Evolutionary conservation across 208 protist genomes (phyloP), one percentile per base, ranked within the genome.

Genomic region (Crithidia fasciculata): DNA sequence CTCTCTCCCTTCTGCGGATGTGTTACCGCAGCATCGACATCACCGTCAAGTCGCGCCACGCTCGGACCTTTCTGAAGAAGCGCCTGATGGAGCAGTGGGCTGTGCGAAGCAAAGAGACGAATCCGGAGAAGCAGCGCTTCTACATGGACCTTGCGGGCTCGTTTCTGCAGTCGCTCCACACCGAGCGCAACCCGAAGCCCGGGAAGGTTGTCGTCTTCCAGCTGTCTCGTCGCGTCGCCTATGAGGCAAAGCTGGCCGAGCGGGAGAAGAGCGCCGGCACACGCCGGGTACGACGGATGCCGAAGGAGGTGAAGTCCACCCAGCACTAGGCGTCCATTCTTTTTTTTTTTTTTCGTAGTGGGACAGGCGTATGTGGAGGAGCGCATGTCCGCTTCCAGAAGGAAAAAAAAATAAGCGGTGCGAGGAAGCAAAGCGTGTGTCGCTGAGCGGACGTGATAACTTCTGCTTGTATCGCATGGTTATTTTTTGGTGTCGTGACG

Each of bases 21-120:
- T 95, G 90, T 81, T 95, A 95, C 80, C 88, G 90, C n/a, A 93
- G 87, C 62, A 95, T 97, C 59, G 92, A 97, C 82, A 95, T 97
- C 52, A 79, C 70, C 19, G 90, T 97, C 43, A 93, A 95, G 69
- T 95, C 90, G 15, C 83, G 92, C 68, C 90, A 95, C 77, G 92
- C 89, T 6, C 88, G 92, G 59, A 85, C 76, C 49, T 97, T 95
- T 79, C 73, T 97, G 19, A 92, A 92, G 74, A 91, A 89, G 69
- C 88, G 83, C 4, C 77, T 97, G 36, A 91, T 97, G 12, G 77
- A 88, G 59, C 82, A 94, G 63, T 97, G 92, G 90, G 78, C 69
- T 3, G 80, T 80, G 66, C 84, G 91, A 69, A 78, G 77, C 16
- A 84, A 83, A 52, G 92, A 97, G 72, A 87, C 80, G 8, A 82